These are phyloP conservation scores for Lactifluus subvellereus DNA, from an alignment of 768 basidiomycete genomes.

Conservation along the genomic window DNA sequence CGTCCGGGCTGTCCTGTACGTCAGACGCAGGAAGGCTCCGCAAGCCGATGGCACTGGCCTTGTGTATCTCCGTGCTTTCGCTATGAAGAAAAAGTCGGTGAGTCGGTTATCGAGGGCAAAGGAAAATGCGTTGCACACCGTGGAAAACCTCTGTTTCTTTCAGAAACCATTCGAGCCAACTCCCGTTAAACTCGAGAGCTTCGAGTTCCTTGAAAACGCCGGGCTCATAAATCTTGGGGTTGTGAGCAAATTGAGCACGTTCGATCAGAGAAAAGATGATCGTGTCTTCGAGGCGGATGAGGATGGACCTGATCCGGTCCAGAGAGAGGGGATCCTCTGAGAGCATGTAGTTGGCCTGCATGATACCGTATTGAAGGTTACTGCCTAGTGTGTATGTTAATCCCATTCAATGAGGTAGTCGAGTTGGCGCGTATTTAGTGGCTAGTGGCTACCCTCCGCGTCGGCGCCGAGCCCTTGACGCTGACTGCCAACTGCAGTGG, in stretches of 20 bases:
- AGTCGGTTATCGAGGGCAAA: not conserved
- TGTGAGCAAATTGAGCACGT: conserved; percentile 93
- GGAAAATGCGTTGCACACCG: conserved; percentile 46
- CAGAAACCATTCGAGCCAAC: conserved; percentile 98
- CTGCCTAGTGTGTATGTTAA: not conserved
- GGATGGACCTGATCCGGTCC: conserved; percentile 81
- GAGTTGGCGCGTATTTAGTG: not conserved
- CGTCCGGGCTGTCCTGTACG: conserved; percentile 69
- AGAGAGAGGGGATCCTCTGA: conserved; percentile 74
- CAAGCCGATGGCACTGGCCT: conserved; percentile 45
- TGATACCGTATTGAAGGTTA: not conserved
- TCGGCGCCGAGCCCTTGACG: not conserved
- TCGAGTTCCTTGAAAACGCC: conserved; percentile 75
- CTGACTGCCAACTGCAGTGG: not conserved
- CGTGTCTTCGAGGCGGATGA: conserved; percentile 92
- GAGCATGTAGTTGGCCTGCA: conserved; percentile 58
- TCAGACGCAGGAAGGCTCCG: not conserved
- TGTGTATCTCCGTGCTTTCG: conserved; percentile 91
- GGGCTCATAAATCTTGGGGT: conserved; percentile 79
- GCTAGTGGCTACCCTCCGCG: no score
- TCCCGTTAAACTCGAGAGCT: conserved; percentile 69
- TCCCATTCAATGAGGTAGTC: not conserved
- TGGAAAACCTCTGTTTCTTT: conserved; percentile 94
- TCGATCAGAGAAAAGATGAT: conserved; percentile 99
- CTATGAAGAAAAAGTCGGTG: conserved; percentile 37